Conservation (phyloP, 1,284 basidiomycete genomes). For the Chiua sp. region DNA sequence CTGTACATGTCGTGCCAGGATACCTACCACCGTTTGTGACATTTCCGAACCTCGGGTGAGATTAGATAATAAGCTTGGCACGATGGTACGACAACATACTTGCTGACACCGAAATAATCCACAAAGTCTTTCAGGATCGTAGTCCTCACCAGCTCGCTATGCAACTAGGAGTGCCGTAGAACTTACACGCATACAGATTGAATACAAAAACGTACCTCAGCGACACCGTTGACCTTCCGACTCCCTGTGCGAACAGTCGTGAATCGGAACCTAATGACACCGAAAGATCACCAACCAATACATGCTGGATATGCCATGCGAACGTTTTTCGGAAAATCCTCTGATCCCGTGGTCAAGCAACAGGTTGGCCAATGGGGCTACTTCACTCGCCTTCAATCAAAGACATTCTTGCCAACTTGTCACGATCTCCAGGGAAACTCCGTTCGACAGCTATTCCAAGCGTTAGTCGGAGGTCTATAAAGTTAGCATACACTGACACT, state of each 20-base stretch:
- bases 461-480: slow-evolving; percentile 10
- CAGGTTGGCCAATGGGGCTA: not conserved
- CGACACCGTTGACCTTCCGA: slow-evolving; percentile 93
- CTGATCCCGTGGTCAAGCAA: slow-evolving; percentile 47
- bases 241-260: slow-evolving; percentile 51
- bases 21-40: slow-evolving; percentile 85
- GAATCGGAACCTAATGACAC: not conserved
- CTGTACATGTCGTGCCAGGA: no score
- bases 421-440: slow-evolving; percentile 86
- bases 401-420: slow-evolving; percentile 83
- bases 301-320: slow-evolving; percentile 89
- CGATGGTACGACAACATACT: slow-evolving; percentile 53
- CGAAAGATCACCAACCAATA: slow-evolving; percentile 54
- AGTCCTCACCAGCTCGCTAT: slow-evolving; percentile 73
- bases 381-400: slow-evolving; percentile 75
- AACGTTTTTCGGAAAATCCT: slow-evolving; percentile 83
- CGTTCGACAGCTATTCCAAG: slow-evolving; percentile 75
- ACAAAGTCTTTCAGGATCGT: slow-evolving; percentile 94
- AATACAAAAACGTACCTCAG: slow-evolving; percentile 63
- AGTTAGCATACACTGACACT: slow-evolving; percentile 45
- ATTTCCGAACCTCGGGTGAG: slow-evolving; percentile 64
- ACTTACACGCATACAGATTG: not conserved
- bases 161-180: slow-evolving; percentile 50
- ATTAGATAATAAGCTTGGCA: slow-evolving; percentile 16
- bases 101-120: slow-evolving; percentile 80